phyloP scores from a whole-genome alignment of 176 grass and related monocot species.

The Musa acuminata region DNA sequence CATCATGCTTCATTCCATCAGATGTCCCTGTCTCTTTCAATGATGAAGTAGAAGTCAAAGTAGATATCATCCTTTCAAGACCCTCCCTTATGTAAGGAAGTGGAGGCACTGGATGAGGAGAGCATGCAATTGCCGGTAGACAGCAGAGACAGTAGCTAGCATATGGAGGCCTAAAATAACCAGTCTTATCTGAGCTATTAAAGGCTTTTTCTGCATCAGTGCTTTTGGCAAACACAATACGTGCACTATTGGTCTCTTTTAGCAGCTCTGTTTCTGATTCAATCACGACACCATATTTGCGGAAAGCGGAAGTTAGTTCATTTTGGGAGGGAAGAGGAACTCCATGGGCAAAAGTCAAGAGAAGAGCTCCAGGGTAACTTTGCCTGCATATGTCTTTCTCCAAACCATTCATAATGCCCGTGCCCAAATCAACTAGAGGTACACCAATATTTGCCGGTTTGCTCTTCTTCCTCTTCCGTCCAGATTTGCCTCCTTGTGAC shows the following conservation, averaged over 20 bases:
- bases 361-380: constrained; percentile 27
- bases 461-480: not conserved
- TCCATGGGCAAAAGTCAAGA: constrained; percentile 24
- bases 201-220: constrained; percentile 28
- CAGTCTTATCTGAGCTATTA: constrained; percentile 19
- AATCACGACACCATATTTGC: constrained; percentile 22
- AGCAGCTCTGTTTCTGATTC: constrained; percentile 24
- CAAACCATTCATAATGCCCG: not conserved
- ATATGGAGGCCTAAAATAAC: constrained; percentile 11
- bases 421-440: constrained; percentile 2
- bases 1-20: constrained; percentile 19
- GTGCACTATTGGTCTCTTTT: constrained; percentile 16
- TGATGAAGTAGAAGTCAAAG: constrained; percentile 2
- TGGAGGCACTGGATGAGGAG: constrained; percentile 12
- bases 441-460: not conserved
- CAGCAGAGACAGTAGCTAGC: constrained; percentile 13
- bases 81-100: constrained; percentile 29
- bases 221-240: constrained; percentile 32
- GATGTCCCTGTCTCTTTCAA: constrained; percentile 8
- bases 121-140: constrained; percentile 13
- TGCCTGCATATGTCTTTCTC: not conserved
- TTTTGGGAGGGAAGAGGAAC: constrained; percentile 15
- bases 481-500: constrained; percentile 10
- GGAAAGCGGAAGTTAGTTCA: constrained; percentile 25
- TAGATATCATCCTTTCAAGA: constrained; percentile 30